Evolutionary conservation across 352 stramenopile genomes (phyloP), one percentile per base, ranked within the genome.

Genomic region (Phytophthora ramorum): DNA sequence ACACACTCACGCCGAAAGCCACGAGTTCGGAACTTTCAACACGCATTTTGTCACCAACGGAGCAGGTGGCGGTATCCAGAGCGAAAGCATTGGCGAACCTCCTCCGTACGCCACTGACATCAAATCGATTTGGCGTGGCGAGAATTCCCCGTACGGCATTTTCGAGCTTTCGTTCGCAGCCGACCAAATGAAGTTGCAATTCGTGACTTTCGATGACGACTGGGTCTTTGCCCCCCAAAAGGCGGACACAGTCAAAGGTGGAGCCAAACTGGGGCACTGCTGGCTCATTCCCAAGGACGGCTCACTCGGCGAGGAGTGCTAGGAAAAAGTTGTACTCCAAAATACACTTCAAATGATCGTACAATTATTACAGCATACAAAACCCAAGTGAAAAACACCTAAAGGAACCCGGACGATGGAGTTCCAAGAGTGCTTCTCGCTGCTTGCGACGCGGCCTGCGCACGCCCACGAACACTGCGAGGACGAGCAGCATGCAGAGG

Each of bases 1-100:
- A 34, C 84, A 93, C 70, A 93, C 79, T 3, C 84, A 93, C 52
- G 85, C 78, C 26, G 82, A 91, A 69, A 88, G 80, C 48, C 84
- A 93, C 65, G 80, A 92, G 40, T 89, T 83, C 40, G 80, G 64
- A 7, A 57, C 57, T 9, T 92, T 90, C 54, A 88, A 89, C 37
- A 92, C 84, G 8, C 85, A 91, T 38, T 91, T 93, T 30, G 66
- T 91, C 30, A 90, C 84, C 34, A 93, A 93, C 41, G 82, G 80
- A 38, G 82, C 82, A 22, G 82, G 84, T 7, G 82, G 84, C 13
- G 84, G 84, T 16, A 93, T 93, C 32, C 82, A 89, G 57, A 90
- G 78, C 43, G 85, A 93, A 73, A 87, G 81, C 41, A 88, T 92
- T 17, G 73, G 81, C 4, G 62, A 64, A 19, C 83, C 80, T 1